Conservation (phyloP, 345 rosid genomes). For the Hibiscus tridactylites region DNA sequence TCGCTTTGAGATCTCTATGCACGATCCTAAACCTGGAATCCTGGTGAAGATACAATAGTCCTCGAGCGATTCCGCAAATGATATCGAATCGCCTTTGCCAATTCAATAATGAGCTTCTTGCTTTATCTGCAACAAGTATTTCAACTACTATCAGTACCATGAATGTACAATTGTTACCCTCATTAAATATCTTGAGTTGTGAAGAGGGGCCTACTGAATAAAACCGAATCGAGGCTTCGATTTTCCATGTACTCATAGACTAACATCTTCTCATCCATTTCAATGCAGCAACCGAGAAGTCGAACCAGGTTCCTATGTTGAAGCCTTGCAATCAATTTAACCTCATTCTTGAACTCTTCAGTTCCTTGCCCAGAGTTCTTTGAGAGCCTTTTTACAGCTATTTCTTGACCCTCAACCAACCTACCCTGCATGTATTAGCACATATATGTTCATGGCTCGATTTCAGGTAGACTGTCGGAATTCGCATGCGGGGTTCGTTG, state of each 20-base stretch:
- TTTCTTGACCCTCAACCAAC: conserved; percentile 49
- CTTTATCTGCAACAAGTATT: conserved; percentile 30
- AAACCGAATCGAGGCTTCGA: conserved; percentile 57
- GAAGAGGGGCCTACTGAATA: conserved; percentile 46
- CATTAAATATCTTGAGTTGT: background rate
- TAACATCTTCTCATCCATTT: conserved; percentile 63
- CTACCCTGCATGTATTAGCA: conserved; percentile 32
- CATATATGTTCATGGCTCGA: background rate
- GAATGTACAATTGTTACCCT: background rate
- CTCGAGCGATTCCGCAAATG: conserved; percentile 62
- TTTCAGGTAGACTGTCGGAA: background rate
- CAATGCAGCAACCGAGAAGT: conserved; percentile 59
- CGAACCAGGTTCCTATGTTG: conserved; percentile 80
- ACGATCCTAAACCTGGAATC: conserved; percentile 77
- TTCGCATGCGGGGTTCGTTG: background rate
- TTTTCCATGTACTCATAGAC: conserved; percentile 82
- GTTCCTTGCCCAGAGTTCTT: conserved; percentile 61
- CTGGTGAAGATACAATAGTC: conserved; percentile 70
- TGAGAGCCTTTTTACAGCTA: conserved; percentile 81
- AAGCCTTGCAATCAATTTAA: conserved; percentile 66
- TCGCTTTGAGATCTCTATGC: conserved; percentile 75
- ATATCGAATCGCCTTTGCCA: conserved; percentile 66
- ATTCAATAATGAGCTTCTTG: conserved; percentile 29
- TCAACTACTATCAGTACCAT: background rate
- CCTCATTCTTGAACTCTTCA: conserved; percentile 83